These are phyloP conservation scores for Chrysanthemum seticuspe DNA, from an alignment of 129 eudicot genomes.

Conservation along the genomic window DNA sequence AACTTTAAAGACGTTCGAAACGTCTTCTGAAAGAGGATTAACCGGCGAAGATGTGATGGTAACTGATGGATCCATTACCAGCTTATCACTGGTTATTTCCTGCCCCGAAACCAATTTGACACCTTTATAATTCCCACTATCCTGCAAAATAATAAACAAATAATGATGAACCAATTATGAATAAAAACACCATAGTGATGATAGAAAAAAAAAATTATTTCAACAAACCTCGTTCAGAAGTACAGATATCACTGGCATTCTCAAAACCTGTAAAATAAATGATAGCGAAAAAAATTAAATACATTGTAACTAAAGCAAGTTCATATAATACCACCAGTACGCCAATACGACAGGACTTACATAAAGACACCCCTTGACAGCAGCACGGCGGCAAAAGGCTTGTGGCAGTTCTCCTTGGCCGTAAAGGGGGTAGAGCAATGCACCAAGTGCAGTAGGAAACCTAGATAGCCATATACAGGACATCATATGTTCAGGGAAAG, in stretches of 20 bases:
- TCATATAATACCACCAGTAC: not conserved
- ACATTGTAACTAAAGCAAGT: constrained; percentile 1
- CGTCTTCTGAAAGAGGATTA: constrained; percentile 36
- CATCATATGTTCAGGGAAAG: constrained; percentile 14
- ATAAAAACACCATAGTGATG: too few relatives aligned
- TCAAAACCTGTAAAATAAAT: constrained; percentile 58
- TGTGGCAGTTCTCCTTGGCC: constrained; percentile 97
- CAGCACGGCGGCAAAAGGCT: constrained; percentile 99
- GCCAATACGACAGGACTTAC: constrained; percentile 45
- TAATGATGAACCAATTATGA: too few relatives aligned
- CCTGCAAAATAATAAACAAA: constrained; percentile 36
- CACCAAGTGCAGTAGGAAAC: constrained; percentile 89
- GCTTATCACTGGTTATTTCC: constrained; percentile 70
- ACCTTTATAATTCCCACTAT: constrained; percentile 57
- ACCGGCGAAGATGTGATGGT: constrained; percentile 34
- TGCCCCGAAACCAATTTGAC: constrained; percentile 86
- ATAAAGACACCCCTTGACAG: constrained; percentile 93
- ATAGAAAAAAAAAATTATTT: not conserved
- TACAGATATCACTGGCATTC: constrained; percentile 71
- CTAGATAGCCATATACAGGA: constrained; percentile 36
- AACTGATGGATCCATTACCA: constrained; percentile 69
- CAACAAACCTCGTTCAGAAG: constrained; percentile 64
- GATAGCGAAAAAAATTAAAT: not conserved
- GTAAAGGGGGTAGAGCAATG: constrained; percentile 85
- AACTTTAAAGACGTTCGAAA: constrained; percentile 24